Percentiles rank a stretch among this genome's conserved stretches.
Conservation (phyloP, 345 rosid species). For the Syzygium aromaticum region DNA sequence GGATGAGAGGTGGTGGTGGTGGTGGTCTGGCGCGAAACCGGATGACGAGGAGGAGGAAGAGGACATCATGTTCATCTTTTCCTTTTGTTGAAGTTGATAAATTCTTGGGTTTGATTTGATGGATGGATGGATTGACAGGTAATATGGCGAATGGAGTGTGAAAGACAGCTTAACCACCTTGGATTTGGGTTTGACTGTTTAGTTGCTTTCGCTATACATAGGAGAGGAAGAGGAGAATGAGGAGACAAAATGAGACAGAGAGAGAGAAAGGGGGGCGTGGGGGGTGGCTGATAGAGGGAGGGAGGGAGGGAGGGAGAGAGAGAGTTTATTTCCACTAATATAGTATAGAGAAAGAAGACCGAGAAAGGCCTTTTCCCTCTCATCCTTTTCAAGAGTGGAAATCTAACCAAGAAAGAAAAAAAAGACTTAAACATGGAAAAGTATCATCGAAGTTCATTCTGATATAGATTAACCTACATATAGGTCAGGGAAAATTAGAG, state of each 20-base stretch:
- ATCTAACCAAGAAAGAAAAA: background rate
- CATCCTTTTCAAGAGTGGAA: background rate
- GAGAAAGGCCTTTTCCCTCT: conserved; percentile 1
- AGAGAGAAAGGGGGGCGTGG: too few species aligned
- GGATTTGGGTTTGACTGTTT: conserved; percentile 38
- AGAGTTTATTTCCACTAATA: background rate
- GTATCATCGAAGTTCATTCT: background rate
- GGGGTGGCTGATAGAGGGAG: too few species aligned
- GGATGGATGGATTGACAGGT: conserved; percentile 61
- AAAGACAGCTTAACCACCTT: conserved; percentile 36
- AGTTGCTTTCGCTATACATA: conserved; percentile 17
- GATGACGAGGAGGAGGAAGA: conserved; percentile 16
- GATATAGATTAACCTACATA: background rate
- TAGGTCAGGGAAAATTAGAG: background rate
- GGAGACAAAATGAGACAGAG: background rate
- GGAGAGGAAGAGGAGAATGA: background rate
- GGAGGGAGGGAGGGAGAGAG: background rate
- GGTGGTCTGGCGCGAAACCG: conserved; percentile 84
- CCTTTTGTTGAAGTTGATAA: conserved; percentile 1
- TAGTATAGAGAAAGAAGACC: conserved; percentile 9
- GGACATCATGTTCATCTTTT: conserved; percentile 25
- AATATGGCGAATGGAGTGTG: conserved; percentile 36
- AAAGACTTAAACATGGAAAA: background rate
- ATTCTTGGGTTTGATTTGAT: conserved; percentile 37
- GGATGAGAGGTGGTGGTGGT: conserved; percentile 57